Evolutionary conservation across 192 early-diverging fungal species (phyloP).

Genomic region (Coemansia erecta): DNA sequence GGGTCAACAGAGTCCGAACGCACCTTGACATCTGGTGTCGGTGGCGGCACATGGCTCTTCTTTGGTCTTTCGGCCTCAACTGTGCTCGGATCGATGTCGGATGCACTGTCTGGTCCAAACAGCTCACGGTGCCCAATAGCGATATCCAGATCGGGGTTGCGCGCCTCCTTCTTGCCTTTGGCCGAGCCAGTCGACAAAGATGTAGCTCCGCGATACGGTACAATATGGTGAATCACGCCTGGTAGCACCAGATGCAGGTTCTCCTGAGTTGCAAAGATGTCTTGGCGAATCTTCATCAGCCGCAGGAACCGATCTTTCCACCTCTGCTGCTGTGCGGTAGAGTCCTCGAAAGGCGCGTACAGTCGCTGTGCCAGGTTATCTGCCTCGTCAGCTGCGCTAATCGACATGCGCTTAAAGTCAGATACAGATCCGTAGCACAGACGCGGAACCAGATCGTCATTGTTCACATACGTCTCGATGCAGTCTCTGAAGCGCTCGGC

Average conservation of each 20-base stretch:
- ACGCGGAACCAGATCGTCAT: slow-evolving; percentile 63
- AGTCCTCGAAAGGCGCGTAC: slow-evolving; percentile 44
- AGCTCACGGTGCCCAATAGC: slow-evolving; percentile 38
- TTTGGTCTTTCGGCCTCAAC: neutral
- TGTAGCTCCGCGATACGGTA: slow-evolving; percentile 23
- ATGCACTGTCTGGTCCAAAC: slow-evolving; percentile 20
- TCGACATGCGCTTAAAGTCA: slow-evolving; percentile 61
- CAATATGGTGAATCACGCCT: slow-evolving; percentile 46
- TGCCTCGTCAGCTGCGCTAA: slow-evolving; percentile 55
- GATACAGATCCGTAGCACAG: slow-evolving; percentile 65
- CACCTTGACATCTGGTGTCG: slow-evolving; percentile 42
- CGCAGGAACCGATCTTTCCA: slow-evolving; percentile 45
- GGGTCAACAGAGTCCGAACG: slow-evolving; percentile 34
- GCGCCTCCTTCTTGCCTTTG: slow-evolving; percentile 17
- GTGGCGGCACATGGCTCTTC: slow-evolving; percentile 25
- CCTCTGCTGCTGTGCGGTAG: slow-evolving; percentile 36
- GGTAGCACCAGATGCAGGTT: slow-evolving; percentile 50
- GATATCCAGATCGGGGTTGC: slow-evolving; percentile 30
- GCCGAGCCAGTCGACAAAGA: neutral
- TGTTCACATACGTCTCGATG: slow-evolving; percentile 62
- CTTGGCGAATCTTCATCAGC: slow-evolving; percentile 36
- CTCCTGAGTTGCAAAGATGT: slow-evolving; percentile 31
- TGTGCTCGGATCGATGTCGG: neutral
- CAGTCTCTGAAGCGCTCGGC: slow-evolving; percentile 55
- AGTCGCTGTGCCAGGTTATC: slow-evolving; percentile 52